Evolutionary conservation across 2,329 filamentous ascomycete genomes (phyloP), one percentile per base, ranked within the genome.

Genomic region (Xylaria sp.): DNA sequence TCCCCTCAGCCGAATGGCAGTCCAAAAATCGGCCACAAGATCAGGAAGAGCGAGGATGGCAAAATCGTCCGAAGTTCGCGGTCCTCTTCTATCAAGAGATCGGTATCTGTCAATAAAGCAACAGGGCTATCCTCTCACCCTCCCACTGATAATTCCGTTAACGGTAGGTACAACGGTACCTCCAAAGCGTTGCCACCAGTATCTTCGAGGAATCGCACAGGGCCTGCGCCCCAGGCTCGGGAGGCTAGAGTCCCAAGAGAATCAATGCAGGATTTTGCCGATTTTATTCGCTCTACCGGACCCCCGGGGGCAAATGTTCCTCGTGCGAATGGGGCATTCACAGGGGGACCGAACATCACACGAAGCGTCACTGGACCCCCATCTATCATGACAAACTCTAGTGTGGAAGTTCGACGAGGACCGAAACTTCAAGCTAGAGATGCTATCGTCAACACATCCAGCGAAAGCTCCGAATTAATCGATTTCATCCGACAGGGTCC

Each of bases 401-500:
- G 79, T 71, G 74, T 81, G 31, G 82, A 83, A 51, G 77, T 79
- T 44, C 80, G 81, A 58, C 81, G 81, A 28, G 75, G 77, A 10
- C 83, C 82, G 56, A 88, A 87, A 67, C 85, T 92, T 57, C 87
- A 92, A 79, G 90, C 95, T 66, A 91, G 93, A 58, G 90, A 93
- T 69, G 88, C 93, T 44, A 84, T 86, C 49, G 86, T 89, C 17
- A 86, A 89, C 59, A 83, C 82, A 66, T 85, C 84, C 60, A 88
- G 89, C 59, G 90, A 90, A 72, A 97, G 90, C 65, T 92, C 93
- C 13, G 96, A 97, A 69, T 83, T 99, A 66, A 97, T 97, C 72
- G 94, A 98, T 78, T 98, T 99, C 79, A 97, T 99, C 72, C 90
- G 94, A 54, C 90, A 93, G 77, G 95, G 94, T 0, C 94, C 94